Evolutionary conservation across 345 rosid genomes (phyloP), one percentile per base, ranked within the genome.

Genomic region (Hibiscus syriacus): DNA sequence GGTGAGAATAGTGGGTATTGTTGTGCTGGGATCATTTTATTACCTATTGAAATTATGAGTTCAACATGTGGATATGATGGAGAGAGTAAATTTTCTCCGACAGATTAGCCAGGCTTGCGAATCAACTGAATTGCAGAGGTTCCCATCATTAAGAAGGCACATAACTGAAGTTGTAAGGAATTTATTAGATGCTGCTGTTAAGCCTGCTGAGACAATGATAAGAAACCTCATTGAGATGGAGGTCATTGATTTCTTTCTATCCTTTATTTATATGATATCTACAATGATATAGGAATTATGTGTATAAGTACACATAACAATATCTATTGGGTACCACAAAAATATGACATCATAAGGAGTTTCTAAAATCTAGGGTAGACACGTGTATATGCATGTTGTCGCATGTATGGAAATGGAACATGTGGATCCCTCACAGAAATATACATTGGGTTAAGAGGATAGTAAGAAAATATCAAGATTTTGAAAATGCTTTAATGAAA

Each of bases 71-170:
- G 36, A 49, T 62, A 26, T 49, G 62, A 46, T 5, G 13, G 11
- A 11, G 13, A 65, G 64, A 30, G 26, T 39, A n/a, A 72, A 16
- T 62, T 53, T 22, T 55, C 55, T 41, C 55, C 25, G 56, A 64
- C 87, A 88, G 94, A 86, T 88, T 59, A 81, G 84, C 76, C 85
- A 55, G 65, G 75, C 66, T 54, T 86, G 90, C 77, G 75, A 68
- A 77, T 66, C 70, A 72, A 76, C 70, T 38, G 86, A 80, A 70
- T 50, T 88, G 41, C 84, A 86, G 54, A 81, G 89, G 76, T 88
- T 84, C 77, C 89, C 90, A 6, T 64, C 64, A 72, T 69, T 88
- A 78, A 78, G 84, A 80, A 84, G 75, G 78, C 83, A 70, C 29
- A 50, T 88, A 70, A 83, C 82, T 69, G 87, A 83, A 69, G 84